Evolutionary conservation across 1,284 basidiomycete genomes (phyloP).

Genomic region (Singerocomus rubriflavus): DNA sequence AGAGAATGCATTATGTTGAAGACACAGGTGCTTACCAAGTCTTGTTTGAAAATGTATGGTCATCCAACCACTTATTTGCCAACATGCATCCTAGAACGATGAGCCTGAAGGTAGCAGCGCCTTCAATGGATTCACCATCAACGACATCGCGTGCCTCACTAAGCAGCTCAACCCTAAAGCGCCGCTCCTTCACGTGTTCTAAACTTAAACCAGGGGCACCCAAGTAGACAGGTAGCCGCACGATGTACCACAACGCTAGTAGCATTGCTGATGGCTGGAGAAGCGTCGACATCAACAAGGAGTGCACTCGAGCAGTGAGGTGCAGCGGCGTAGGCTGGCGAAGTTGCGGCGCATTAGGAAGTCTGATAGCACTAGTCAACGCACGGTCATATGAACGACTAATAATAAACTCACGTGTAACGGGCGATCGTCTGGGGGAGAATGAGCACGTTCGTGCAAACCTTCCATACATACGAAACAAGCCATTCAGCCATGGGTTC

Average conservation of each 20-base stretch:
- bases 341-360: slow-evolving; percentile 33
- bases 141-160: slow-evolving; percentile 44
- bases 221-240: slow-evolving; percentile 71
- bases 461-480: slow-evolving; percentile 74
- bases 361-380: slow-evolving; percentile 26
- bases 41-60: slow-evolving; percentile 90
- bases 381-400: background rate
- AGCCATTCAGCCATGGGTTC: slow-evolving; percentile 77
- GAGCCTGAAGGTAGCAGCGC: slow-evolving; percentile 62
- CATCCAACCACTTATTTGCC: slow-evolving; percentile 90
- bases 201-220: slow-evolving; percentile 41
- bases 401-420: slow-evolving; percentile 42
- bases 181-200: slow-evolving; percentile 55
- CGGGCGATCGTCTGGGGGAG: slow-evolving; percentile 48
- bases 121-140: slow-evolving; percentile 53
- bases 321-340: slow-evolving; percentile 40
- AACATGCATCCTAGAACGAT: slow-evolving; percentile 84
- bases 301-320: slow-evolving; percentile 65
- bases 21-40: slow-evolving; percentile 63
- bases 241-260: slow-evolving; percentile 81
- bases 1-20: background rate
- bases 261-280: slow-evolving; percentile 79
- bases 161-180: slow-evolving; percentile 61
- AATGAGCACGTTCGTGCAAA: slow-evolving; percentile 63
- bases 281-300: slow-evolving; percentile 71